A percentile compares a stretch with the other conserved stretches of the same genome.
Conservation (phyloP, 2,329 filamentous ascomycete genomes). For the Penicillium sp. region DNA sequence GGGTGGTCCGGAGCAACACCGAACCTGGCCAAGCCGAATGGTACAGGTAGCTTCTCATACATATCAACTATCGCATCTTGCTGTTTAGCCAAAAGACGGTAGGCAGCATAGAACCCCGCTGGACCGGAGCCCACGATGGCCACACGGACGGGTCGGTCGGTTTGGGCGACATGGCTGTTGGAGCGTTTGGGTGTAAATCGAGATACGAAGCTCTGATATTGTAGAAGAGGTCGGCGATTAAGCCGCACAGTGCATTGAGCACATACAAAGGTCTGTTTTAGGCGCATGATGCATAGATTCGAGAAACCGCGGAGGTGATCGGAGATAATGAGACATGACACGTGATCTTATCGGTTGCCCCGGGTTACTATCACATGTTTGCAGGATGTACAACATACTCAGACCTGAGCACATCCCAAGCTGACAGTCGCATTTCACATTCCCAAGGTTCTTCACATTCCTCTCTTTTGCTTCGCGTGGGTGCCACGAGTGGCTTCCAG, state of each 20-base stretch:
- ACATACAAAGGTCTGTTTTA: slow-evolving; percentile 31
- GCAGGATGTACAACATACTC: slow-evolving; percentile 6
- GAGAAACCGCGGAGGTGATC: slow-evolving; percentile 1
- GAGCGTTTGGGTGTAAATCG: slow-evolving; percentile 24
- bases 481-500: slow-evolving; percentile 28
- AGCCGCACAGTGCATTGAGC: slow-evolving; percentile 31
- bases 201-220: slow-evolving; percentile 1
- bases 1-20: slow-evolving; percentile 98
- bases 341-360: slow-evolving; percentile 33
- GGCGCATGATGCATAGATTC: slow-evolving; percentile 24
- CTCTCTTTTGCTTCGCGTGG: slow-evolving; percentile 35
- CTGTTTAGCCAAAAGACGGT: slow-evolving; percentile 76
- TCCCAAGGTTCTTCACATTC: slow-evolving; percentile 23
- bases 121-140: slow-evolving; percentile 92
- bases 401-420: background rate
- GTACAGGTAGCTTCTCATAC: slow-evolving; percentile 92
- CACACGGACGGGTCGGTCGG: slow-evolving; percentile 65
- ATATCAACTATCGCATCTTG: slow-evolving; percentile 78
- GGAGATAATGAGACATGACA: slow-evolving; percentile 9
- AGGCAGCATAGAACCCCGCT: slow-evolving; percentile 92
- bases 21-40: slow-evolving; percentile 87
- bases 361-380: slow-evolving; percentile 30
- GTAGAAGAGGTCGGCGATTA: slow-evolving; percentile 11
- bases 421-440: slow-evolving; percentile 23
- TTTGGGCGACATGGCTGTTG: slow-evolving; percentile 33